A percentile compares a stretch with the other conserved stretches of the same genome.
Evolutionary conservation across 139 green algal species (phyloP).

Genomic region (Parachlorella kessleri): DNA sequence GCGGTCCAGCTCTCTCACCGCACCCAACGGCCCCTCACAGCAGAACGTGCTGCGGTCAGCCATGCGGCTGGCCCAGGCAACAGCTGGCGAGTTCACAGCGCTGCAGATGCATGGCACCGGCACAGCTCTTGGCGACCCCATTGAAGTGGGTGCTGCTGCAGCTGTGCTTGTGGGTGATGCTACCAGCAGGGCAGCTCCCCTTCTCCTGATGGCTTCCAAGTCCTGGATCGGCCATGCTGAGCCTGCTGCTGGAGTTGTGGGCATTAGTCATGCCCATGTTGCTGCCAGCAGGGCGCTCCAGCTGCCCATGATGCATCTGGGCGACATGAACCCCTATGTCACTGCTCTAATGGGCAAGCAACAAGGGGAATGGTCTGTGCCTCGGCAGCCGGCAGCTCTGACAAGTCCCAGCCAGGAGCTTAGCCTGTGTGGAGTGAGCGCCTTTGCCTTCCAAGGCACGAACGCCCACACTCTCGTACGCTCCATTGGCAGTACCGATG

Average conservation of each 20-base stretch:
- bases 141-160: conserved; percentile 75
- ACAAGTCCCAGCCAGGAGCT: not conserved
- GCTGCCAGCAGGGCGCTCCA: not conserved
- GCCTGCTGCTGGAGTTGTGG: conserved; percentile 72
- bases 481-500: not conserved
- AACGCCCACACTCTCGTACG: conserved; percentile 42
- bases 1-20: conserved; percentile 58
- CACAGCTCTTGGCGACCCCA: conserved; percentile 88
- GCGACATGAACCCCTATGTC: conserved; percentile 48
- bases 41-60: conserved; percentile 46
- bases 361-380: not conserved
- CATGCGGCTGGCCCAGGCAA: conserved; percentile 22
- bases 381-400: conserved; percentile 15
- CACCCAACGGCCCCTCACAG: conserved; percentile 67
- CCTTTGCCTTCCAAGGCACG: conserved; percentile 54
- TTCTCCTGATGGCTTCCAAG: conserved; percentile 76
- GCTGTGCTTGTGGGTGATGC: conserved; percentile 11
- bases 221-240: conserved; percentile 78
- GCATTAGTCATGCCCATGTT: conserved; percentile 40
- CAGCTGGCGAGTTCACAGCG: conserved; percentile 11
- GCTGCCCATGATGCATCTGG: conserved; percentile 46
- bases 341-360: conserved; percentile 20
- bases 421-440: conserved; percentile 25
- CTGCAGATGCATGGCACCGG: conserved; percentile 83
- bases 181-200: not conserved